These are phyloP conservation scores for Fusarium anthophilum DNA, from an alignment of 2,329 filamentous ascomycete species.

Conservation along the genomic window DNA sequence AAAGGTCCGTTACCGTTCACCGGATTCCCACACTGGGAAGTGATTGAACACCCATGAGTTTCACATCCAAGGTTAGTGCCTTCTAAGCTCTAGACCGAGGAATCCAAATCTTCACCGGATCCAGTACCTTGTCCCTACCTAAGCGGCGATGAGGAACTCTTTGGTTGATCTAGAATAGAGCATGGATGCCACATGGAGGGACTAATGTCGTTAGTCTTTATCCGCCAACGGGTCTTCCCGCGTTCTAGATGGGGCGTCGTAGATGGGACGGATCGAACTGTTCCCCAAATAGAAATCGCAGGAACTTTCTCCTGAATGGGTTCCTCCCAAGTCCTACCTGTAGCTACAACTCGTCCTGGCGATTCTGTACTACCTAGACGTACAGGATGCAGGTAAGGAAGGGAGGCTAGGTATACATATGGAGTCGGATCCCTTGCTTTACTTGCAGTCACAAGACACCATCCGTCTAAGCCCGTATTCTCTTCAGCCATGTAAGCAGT, in stretches of 20 bases:
- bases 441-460: background rate
- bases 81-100: background rate
- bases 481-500: constrained; percentile 19
- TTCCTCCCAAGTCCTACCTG: background rate
- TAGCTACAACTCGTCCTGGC: constrained; percentile 1
- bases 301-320: background rate
- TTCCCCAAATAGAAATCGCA: background rate
- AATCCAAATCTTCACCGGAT: background rate
- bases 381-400: constrained; percentile 9
- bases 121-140: background rate
- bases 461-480: constrained; percentile 2
- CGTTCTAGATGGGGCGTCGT: background rate
- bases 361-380: background rate
- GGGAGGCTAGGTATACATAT: constrained; percentile 7
- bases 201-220: constrained; percentile 9
- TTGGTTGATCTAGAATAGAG: constrained; percentile 18
- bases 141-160: constrained; percentile 1
- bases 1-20: background rate
- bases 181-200: constrained; percentile 31
- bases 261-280: constrained; percentile 8
- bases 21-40: background rate
- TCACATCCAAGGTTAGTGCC: constrained; percentile 5
- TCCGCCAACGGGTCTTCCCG: constrained; percentile 26
- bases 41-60: background rate
- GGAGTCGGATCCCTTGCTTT: constrained; percentile 4